Evolutionary conservation across 2,329 filamentous ascomycete species (phyloP), one percentile per base, ranked within the genome.

Genomic region (Penicillium palitans): DNA sequence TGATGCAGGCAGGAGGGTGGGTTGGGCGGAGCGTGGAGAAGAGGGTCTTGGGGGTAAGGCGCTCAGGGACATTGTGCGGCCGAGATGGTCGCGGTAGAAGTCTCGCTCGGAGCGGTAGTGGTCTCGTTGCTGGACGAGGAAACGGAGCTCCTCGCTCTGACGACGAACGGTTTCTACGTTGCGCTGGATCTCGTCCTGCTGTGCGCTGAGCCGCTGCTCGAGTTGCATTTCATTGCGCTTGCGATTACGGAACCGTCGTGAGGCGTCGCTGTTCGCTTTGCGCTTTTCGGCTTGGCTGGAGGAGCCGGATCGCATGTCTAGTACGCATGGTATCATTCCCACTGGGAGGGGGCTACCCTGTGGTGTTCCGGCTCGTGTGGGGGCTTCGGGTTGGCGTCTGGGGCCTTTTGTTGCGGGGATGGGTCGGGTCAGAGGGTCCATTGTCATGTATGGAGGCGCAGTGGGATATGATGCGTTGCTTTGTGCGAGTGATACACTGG

Each of bases 251-350:
- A 78, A 78, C 24, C 76, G 64, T 47, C 74, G 67, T 2, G 76
- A 78, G 2, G 76, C 76, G 52, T 74, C 71, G 51, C 76, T 78
- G 65, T 78, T 78, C 3, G 76, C 76, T 60, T 73, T 74, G 9
- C 76, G 71, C 59, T 77, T 78, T 58, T 76, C 74, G 2, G 74
- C 73, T 56, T 78, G 75, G 47, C 69, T 76, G 25, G 70, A 69
- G 1, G 76, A 78, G 6, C 75, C 76, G 3, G 76, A 77, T 46
- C 78, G 77, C 39, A 73, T 56, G 52, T 78, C 76, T 47, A 77
- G 52, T 8, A 73, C 66, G 19, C 75, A 72, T 5, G 73, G 74
- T 50, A 78, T 76, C 65, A 75, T 69, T 17, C 67, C 69, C 17
- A 63, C 56, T 7, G 60, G 55, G 15, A 63, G 59, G 5, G 61